These are phyloP conservation scores for Penicillium hesseltinei DNA, from an alignment of 2,329 filamentous ascomycete genomes.

Conservation along the genomic window DNA sequence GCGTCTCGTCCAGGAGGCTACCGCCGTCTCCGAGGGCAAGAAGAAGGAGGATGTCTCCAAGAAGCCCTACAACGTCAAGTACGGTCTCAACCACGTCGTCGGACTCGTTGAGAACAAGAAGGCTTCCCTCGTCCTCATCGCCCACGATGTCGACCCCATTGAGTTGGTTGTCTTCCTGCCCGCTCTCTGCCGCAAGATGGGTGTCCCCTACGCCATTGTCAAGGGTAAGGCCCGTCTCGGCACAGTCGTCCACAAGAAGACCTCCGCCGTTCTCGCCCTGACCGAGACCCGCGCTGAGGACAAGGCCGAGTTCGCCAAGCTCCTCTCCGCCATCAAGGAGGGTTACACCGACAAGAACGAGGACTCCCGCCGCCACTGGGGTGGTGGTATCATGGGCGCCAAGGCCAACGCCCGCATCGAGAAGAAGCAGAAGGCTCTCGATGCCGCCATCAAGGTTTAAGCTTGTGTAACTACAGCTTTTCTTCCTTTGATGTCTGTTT, in stretches of 20 bases:
- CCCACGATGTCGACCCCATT: conserved; percentile 99
- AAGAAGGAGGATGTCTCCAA: conserved; percentile 99
- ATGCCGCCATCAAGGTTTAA: conserved; percentile 98
- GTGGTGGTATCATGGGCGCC: conserved; percentile 98
- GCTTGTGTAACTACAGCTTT: conserved; percentile 20
- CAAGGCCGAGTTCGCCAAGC: conserved; percentile 97
- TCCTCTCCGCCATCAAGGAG: conserved; percentile 94
- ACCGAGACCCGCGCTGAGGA: conserved; percentile 98
- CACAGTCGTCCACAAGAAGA: conserved; percentile 99
- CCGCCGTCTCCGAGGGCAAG: conserved; percentile 96
- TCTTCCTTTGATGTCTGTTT: conserved; percentile 22
- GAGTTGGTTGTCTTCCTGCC: conserved; percentile 99
- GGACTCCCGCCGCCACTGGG: conserved; percentile 88
- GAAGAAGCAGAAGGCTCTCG: conserved; percentile 94
- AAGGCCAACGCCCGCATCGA: conserved; percentile 77
- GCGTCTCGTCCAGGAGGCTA: conserved; percentile 96
- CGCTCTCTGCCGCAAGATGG: conserved; percentile 99
- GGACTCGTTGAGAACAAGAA: conserved; percentile 99
- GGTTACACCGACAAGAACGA: conserved; percentile 96
- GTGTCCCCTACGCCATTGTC: conserved; percentile 96
- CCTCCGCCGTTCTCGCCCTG: conserved; percentile 89
- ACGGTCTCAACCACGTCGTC: conserved; percentile 99
- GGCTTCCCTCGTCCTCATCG: conserved; percentile 94
- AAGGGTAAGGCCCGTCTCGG: conserved; percentile 99
- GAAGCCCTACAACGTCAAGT: conserved; percentile 99